These are phyloP conservation scores for Thecaphora thlaspeos DNA, from an alignment of 1,284 basidiomycete genomes.

Conservation along the genomic window DNA sequence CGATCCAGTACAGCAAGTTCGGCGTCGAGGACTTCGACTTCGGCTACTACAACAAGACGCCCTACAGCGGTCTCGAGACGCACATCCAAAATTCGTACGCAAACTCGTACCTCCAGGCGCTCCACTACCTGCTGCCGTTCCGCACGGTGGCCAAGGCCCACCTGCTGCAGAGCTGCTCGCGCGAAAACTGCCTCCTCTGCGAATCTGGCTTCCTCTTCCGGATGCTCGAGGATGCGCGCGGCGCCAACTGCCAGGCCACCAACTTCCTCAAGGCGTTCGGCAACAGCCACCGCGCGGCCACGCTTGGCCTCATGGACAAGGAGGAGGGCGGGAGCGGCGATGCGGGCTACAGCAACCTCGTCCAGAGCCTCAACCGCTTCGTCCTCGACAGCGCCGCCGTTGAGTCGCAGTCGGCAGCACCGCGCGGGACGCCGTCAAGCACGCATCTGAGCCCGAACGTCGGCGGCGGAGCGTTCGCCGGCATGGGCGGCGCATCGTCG, in stretches of 20 bases:
- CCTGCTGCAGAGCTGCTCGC: conserved; percentile 72
- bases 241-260: conserved; percentile 91
- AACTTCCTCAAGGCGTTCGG: conserved; percentile 94
- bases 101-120: conserved; percentile 83
- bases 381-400: conserved; percentile 66
- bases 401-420: conserved; percentile 18
- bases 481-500: not conserved
- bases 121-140: conserved; percentile 80
- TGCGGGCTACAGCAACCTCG: conserved; percentile 73
- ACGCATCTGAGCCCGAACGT: not conserved
- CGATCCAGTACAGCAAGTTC: conserved; percentile 97
- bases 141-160: conserved; percentile 84
- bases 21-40: conserved; percentile 99
- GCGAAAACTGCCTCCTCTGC: conserved; percentile 89
- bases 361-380: conserved; percentile 93
- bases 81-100: conserved; percentile 98
- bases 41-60: conserved; percentile 65
- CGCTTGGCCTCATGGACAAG: conserved; percentile 86
- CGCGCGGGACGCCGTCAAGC: no score
- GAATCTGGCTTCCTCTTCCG: conserved; percentile 92
- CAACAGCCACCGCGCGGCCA: conserved; percentile 70
- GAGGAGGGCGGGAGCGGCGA: conserved; percentile 66
- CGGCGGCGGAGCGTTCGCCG: not conserved
- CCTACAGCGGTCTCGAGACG: conserved; percentile 89
- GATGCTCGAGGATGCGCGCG: conserved; percentile 92